Percentiles rank a stretch among this genome's conserved stretches.
Evolutionary conservation across 2,329 filamentous ascomycete species (phyloP).

Genomic region (Neonectria faginata): DNA sequence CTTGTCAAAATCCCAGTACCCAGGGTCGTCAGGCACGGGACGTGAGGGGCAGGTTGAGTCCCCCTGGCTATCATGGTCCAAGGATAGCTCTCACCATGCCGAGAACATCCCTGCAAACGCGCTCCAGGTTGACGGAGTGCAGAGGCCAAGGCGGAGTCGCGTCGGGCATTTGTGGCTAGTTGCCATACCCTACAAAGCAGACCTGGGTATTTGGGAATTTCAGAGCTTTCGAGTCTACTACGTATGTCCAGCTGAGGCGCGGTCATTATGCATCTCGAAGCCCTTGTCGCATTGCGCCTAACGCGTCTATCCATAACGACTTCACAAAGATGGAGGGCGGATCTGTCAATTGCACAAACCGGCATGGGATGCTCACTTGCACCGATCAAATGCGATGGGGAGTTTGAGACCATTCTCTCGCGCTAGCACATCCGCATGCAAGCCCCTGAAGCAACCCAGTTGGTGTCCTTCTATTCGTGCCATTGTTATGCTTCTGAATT

Average conservation of each 20-base stretch:
- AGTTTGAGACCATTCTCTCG: neutral
- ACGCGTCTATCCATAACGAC: constrained; percentile 27
- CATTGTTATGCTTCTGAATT: constrained; percentile 1
- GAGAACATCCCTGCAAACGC: constrained; percentile 14
- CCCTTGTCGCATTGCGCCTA: constrained; percentile 28
- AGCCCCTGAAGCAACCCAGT: neutral
- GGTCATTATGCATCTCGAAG: constrained; percentile 5
- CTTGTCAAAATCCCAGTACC: constrained; percentile 12
- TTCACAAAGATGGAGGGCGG: constrained; percentile 14
- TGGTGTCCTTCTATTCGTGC: neutral
- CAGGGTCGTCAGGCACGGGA: constrained; percentile 14
- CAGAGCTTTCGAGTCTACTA: constrained; percentile 2
- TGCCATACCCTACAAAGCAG: constrained; percentile 16
- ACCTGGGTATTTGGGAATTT: constrained; percentile 14
- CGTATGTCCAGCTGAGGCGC: constrained; percentile 2
- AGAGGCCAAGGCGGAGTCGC: constrained; percentile 17
- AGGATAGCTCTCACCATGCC: constrained; percentile 14
- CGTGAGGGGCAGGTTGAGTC: constrained; percentile 15
- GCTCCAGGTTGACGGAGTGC: constrained; percentile 20
- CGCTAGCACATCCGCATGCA: constrained; percentile 2
- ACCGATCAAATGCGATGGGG: neutral
- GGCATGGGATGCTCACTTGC: constrained; percentile 1
- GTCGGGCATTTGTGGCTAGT: constrained; percentile 26
- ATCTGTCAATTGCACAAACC: constrained; percentile 16
- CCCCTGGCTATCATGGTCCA: constrained; percentile 17